These are phyloP conservation scores for Bipolaris bicolor DNA, from an alignment of 2,329 filamentous ascomycete species.

Conservation along the genomic window DNA sequence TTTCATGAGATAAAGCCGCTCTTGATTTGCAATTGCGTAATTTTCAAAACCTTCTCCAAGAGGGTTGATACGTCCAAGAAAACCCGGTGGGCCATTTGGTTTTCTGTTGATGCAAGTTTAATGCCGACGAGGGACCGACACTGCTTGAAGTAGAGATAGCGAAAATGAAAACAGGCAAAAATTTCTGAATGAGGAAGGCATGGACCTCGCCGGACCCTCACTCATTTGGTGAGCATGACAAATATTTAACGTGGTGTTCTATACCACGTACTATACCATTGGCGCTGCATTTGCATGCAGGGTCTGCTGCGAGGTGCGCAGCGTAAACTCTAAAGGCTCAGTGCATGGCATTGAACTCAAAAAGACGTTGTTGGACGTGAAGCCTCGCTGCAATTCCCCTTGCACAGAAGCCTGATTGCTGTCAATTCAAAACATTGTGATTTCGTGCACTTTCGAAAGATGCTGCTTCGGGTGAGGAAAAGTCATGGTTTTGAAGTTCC, in stretches of 20 bases:
- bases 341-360: background rate
- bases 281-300: background rate
- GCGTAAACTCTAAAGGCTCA: background rate
- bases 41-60: background rate
- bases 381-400: background rate
- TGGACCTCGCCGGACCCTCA: background rate
- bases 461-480: background rate
- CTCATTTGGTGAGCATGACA: background rate
- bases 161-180: background rate
- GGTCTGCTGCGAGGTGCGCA: background rate
- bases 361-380: background rate
- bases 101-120: background rate
- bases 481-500: background rate
- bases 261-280: background rate
- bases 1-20: background rate
- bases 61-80: background rate
- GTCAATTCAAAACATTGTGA: background rate
- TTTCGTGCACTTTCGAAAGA: background rate
- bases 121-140: background rate
- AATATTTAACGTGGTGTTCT: background rate
- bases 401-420: background rate
- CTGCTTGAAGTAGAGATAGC: background rate
- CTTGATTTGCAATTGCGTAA: background rate
- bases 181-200: background rate
- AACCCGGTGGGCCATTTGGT: background rate